A percentile compares a stretch with the other conserved stretches of the same genome.
Evolutionary conservation across 164 flowering plant genomes (phyloP).

Genomic region (Nymphaea colorata): DNA sequence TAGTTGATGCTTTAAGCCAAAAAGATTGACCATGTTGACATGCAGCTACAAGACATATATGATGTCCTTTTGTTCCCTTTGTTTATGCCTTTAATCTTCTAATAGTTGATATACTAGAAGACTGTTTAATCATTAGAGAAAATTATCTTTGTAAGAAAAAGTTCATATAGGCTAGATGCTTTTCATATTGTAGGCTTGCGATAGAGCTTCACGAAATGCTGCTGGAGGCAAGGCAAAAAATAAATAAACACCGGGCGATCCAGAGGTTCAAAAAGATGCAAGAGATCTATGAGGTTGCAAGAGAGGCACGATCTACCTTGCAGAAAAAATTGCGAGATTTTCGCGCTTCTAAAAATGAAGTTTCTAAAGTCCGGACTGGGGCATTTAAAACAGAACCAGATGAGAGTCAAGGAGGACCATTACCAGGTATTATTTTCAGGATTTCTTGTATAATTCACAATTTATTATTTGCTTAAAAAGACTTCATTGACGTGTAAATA

Average conservation of each 20-base stretch:
- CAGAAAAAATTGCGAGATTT: slow-evolving; percentile 39
- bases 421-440: slow-evolving; percentile 27
- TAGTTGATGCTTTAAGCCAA: too few relatives aligned
- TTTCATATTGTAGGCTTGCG: slow-evolving; percentile 30
- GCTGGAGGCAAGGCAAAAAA: slow-evolving; percentile 29
- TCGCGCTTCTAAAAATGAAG: slow-evolving; percentile 28
- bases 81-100: background rate
- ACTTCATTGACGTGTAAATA: background rate
- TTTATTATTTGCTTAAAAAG: background rate
- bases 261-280: slow-evolving; percentile 31
- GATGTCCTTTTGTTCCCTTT: background rate
- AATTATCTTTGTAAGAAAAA: background rate
- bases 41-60: too few relatives aligned
- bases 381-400: slow-evolving; percentile 5
- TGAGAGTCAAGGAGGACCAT: slow-evolving; percentile 7
- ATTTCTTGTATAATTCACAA: background rate
- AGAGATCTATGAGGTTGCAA: slow-evolving; percentile 48
- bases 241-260: slow-evolving; percentile 31
- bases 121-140: too few relatives aligned
- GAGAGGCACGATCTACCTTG: slow-evolving; percentile 55
- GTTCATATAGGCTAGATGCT: background rate
- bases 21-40: too few relatives aligned
- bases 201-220: slow-evolving; percentile 45
- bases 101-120: too few relatives aligned
- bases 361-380: slow-evolving; percentile 8